Base-by-base conservation (phyloP, 768 basidiomycete genomes). In the Sutorius australiensis region DNA sequence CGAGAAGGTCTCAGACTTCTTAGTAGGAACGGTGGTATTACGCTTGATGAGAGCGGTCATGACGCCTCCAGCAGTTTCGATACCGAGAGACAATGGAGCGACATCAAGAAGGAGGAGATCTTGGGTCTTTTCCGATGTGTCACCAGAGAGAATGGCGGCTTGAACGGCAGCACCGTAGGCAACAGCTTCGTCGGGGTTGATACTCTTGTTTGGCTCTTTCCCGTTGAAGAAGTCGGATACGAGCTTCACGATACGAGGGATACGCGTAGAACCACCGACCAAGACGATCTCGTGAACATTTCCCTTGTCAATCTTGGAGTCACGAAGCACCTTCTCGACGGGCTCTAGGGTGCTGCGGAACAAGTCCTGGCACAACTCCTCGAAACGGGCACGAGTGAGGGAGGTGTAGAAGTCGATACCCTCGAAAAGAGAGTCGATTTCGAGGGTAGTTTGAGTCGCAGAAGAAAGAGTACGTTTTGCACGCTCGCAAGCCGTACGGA, bases 121-220 rank as follows among this genome's bases (percentile, higher is more conserved):
- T 73, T 95, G 92, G 19, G 94, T 98, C 79, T 94, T 94, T 77
- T 97, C 95, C 2, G 95, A 97, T 27, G 94, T 95, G 72, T 98
- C 93, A 66, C 95, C 95, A 27, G 95, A 92, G 52, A 98, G 87
- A 65, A 98, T 95, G 64, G 95, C 95, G 52, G 93, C 95, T 76
- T 98, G 95, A 63, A 99, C 94, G 54, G 95, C 95, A 51, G 95
- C 95, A 80, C 95, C 95, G 72, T 97, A 97, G 17, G 95, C 95
- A 53, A 98, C 94, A 51, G 95, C 95, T 77, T 98, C 95, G 61
- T 98, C 95, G 48, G 95, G 95, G 85, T 98, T 98, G 80, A 98
- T 98, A 77, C 88, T 89, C 83, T 95, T 97, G 82, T 93, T 94
- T 65, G 92, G 95, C 78, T 97, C 94, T 80, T 95, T 94, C 71